Percentiles rank a stretch among this genome's conserved stretches.
Conservation (phyloP, 164 flowering plant species). For the Dillenia turbinata region DNA sequence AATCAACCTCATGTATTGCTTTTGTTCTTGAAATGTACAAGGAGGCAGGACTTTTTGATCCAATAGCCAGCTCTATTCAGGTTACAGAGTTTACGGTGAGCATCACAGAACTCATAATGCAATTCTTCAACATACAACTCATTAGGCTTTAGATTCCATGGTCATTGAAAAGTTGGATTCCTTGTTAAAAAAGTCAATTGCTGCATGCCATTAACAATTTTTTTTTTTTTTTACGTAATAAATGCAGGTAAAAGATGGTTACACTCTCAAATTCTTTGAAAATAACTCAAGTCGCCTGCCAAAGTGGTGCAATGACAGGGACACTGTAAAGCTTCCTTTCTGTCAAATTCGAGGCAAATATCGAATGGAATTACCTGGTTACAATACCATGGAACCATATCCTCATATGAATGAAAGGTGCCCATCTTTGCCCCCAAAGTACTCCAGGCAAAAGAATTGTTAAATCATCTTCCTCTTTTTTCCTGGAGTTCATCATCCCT, state of each 20-base stretch:
- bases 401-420: slow-evolving; percentile 93
- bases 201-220: background rate
- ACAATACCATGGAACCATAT: slow-evolving; percentile 77
- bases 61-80: slow-evolving; percentile 61
- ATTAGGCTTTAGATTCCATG: too few species aligned
- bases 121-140: too few species aligned
- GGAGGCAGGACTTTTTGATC: slow-evolving; percentile 82
- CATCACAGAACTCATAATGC: background rate
- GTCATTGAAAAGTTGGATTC: background rate
- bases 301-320: slow-evolving; percentile 87
- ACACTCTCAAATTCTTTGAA: slow-evolving; percentile 77
- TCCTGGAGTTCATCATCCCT: too few species aligned
- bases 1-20: slow-evolving; percentile 89
- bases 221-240: background rate
- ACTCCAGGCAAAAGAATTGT: slow-evolving; percentile 55
- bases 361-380: slow-evolving; percentile 89
- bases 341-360: slow-evolving; percentile 91
- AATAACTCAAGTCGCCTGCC: slow-evolving; percentile 73
- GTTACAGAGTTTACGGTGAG: slow-evolving; percentile 96
- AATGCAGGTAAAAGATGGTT: slow-evolving; percentile 96
- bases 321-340: slow-evolving; percentile 68
- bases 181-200: background rate
- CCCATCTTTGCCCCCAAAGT: slow-evolving; percentile 83
- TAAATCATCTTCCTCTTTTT: slow-evolving; percentile 21
- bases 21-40: slow-evolving; percentile 90